Percentiles rank a stretch among this genome's conserved stretches.
Conservation (phyloP, 805 yeast genomes). For the Ogataea naganishii region DNA sequence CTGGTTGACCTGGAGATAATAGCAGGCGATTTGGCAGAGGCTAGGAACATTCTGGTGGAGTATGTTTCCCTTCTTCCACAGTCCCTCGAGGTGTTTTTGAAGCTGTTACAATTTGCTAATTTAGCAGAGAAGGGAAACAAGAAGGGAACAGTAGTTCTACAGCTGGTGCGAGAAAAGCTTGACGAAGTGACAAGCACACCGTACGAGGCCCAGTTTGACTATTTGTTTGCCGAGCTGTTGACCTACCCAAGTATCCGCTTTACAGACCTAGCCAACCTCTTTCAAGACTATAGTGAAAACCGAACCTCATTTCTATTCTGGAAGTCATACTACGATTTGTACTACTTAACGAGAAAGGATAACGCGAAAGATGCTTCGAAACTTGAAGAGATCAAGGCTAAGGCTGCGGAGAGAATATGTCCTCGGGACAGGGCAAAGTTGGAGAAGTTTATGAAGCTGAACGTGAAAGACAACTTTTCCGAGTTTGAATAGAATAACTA, state of each 20-base stretch:
- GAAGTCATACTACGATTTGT: constrained; percentile 15
- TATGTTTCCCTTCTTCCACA: constrained; percentile 19
- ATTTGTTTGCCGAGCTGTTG: constrained; percentile 26
- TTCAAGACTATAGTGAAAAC: constrained; percentile 15
- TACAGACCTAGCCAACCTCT: constrained; percentile 14
- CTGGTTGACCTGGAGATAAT: constrained; percentile 36
- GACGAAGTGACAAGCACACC: constrained; percentile 13
- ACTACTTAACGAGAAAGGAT: constrained; percentile 2
- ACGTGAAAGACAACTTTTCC: neutral
- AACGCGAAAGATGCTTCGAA: neutral
- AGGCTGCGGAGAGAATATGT: neutral
- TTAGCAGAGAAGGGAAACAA: constrained; percentile 14
- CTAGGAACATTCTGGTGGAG: constrained; percentile 25
- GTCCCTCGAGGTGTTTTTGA: constrained; percentile 29
- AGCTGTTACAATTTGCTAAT: constrained; percentile 34
- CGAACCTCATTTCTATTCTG: constrained; percentile 12
- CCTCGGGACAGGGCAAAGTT: neutral
- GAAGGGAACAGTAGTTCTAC: constrained; percentile 16
- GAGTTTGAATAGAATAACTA: constrained; percentile 1
- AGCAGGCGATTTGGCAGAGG: constrained; percentile 26
- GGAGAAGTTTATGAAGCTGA: neutral
- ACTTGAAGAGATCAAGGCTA: neutral
- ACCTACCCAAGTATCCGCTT: constrained; percentile 14
- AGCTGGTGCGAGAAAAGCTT: constrained; percentile 20
- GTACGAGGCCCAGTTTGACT: constrained; percentile 24